A percentile compares a stretch with the other conserved stretches of the same genome.
Evolutionary conservation across 306 rosid species (phyloP).

Genomic region (Cucurbita ficifolia): DNA sequence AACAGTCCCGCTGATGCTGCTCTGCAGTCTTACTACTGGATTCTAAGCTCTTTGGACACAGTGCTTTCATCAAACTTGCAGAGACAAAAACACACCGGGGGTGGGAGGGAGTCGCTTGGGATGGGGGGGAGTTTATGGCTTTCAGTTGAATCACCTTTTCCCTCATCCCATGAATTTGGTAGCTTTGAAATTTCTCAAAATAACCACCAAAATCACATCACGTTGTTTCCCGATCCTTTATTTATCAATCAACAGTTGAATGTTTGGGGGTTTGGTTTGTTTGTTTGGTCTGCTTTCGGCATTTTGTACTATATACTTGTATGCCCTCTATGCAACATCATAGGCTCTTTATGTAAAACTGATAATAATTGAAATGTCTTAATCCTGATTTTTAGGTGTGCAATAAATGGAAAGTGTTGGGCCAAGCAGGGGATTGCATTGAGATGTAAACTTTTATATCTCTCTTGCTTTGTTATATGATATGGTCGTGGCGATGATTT

Average conservation of each 20-base stretch:
- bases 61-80: not conserved
- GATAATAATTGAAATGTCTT: not conserved
- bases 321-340: not conserved
- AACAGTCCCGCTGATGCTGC: constrained; percentile 12
- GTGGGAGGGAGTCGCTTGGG: not conserved
- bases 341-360: not conserved
- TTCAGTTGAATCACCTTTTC: not conserved
- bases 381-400: not conserved
- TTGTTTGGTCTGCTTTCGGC: not conserved
- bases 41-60: not conserved
- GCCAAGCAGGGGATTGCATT: not conserved
- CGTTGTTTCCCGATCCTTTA: not conserved
- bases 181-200: not conserved
- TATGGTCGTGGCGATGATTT: not conserved
- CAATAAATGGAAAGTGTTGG: not conserved
- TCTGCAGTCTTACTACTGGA: not conserved
- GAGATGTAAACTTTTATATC: not conserved
- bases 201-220: not conserved
- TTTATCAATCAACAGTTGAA: constrained; percentile 4
- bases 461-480: not conserved
- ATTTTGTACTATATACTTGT: not conserved
- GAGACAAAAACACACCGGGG: not conserved
- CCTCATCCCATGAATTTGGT: constrained; percentile 5
- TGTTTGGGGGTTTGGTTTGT: constrained; percentile 1
- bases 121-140: not conserved